Conservation (phyloP, 257 asterid genomes). For the Plectranthus barbatus region DNA sequence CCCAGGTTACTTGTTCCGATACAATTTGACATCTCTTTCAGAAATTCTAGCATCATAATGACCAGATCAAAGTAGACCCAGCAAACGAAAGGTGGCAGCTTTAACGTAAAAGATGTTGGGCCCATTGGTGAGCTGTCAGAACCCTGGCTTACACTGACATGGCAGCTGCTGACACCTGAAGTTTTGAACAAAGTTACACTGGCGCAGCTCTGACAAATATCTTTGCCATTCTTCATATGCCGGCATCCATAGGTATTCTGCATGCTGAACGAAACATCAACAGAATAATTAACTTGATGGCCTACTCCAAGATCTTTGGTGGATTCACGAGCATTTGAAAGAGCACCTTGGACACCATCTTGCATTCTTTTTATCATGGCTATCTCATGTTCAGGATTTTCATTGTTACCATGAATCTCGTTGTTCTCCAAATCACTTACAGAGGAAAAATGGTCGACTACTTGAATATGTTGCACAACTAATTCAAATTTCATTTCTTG, state of each 20-base stretch:
- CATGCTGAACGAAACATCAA: slow-evolving; percentile 27
- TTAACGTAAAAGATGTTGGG: slow-evolving; percentile 56
- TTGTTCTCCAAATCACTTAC: slow-evolving; percentile 23
- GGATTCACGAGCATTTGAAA: slow-evolving; percentile 32
- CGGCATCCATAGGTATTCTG: slow-evolving; percentile 27
- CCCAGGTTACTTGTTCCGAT: slow-evolving; percentile 24
- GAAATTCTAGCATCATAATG: slow-evolving; percentile 27
- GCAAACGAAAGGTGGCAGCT: slow-evolving; percentile 63
- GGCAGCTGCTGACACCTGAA: slow-evolving; percentile 47
- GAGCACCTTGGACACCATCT: slow-evolving; percentile 65
- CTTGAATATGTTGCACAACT: slow-evolving; percentile 55
- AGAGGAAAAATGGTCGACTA: slow-evolving; percentile 55
- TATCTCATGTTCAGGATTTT: slow-evolving; percentile 22
- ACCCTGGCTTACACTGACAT: slow-evolving; percentile 39
- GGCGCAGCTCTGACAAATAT: slow-evolving; percentile 30
- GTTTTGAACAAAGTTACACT: slow-evolving; percentile 68
- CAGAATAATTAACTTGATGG: slow-evolving; percentile 15
- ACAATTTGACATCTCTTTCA: slow-evolving; percentile 40
- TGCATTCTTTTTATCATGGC: slow-evolving; percentile 46
- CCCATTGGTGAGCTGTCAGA: slow-evolving; percentile 46
- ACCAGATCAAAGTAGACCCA: slow-evolving; percentile 67
- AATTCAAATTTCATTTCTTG: slow-evolving; percentile 59
- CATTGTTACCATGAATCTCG: slow-evolving; percentile 19
- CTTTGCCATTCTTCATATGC: slow-evolving; percentile 27
- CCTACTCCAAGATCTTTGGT: slow-evolving; percentile 27